These are phyloP conservation scores for Endoconidiophora laricicola DNA, from an alignment of 2,329 filamentous ascomycete genomes.

Conservation along the genomic window DNA sequence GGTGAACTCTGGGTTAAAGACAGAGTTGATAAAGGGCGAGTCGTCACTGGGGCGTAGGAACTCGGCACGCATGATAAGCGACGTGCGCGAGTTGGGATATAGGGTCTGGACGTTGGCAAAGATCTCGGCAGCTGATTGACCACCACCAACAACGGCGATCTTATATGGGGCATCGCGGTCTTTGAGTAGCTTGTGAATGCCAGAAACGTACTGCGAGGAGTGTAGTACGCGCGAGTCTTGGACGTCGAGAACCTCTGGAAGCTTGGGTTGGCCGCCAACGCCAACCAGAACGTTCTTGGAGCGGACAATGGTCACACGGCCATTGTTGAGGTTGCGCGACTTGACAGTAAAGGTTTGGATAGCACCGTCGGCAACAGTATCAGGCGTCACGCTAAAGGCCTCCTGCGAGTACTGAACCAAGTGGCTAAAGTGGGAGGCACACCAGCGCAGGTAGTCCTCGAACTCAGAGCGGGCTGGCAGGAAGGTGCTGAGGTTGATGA, in stretches of 20 bases:
- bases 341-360: slow-evolving; percentile 52
- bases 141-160: slow-evolving; percentile 73
- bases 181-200: slow-evolving; percentile 41
- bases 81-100: slow-evolving; percentile 68
- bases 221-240: slow-evolving; percentile 64
- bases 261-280: slow-evolving; percentile 45
- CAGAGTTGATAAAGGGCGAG: slow-evolving; percentile 91
- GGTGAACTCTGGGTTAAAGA: slow-evolving; percentile 81
- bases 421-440: slow-evolving; percentile 59
- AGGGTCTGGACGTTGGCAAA: slow-evolving; percentile 72
- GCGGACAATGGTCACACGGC: slow-evolving; percentile 33
- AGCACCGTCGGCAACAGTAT: slow-evolving; percentile 24
- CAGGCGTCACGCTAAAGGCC: slow-evolving; percentile 53
- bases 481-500: slow-evolving; percentile 83
- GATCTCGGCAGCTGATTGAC: slow-evolving; percentile 89
- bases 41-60: slow-evolving; percentile 85
- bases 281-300: slow-evolving; percentile 50
- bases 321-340: slow-evolving; percentile 44
- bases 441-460: slow-evolving; percentile 92
- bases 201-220: slow-evolving; percentile 68
- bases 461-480: slow-evolving; percentile 75
- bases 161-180: slow-evolving; percentile 40
- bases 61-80: slow-evolving; percentile 64
- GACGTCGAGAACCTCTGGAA: slow-evolving; percentile 52
- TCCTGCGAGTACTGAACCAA: slow-evolving; percentile 62